These are phyloP conservation scores for Apiosordaria backusii DNA, from an alignment of 495 filamentous ascomycete species.

Conservation along the genomic window DNA sequence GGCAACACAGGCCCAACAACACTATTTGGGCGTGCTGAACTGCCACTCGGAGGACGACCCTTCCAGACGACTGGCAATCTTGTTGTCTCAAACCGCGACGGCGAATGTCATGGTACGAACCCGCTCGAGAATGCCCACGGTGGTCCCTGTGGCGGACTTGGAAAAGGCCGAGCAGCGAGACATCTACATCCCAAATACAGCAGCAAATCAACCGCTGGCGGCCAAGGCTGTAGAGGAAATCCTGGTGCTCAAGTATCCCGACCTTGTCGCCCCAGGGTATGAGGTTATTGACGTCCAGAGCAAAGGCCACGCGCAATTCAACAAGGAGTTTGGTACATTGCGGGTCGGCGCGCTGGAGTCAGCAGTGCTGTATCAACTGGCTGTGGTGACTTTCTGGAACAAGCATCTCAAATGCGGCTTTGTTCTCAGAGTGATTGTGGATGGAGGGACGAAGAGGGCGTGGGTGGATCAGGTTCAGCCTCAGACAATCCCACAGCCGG, in stretches of 20 bases:
- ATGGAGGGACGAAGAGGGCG: not conserved
- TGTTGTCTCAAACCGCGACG: conserved; percentile 17
- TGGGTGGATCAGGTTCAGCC: conserved; percentile 24
- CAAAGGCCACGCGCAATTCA: conserved; percentile 16
- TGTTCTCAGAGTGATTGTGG: conserved; percentile 20
- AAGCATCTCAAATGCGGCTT: conserved; percentile 22
- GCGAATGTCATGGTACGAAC: conserved; percentile 26
- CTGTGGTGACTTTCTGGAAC: conserved; percentile 25
- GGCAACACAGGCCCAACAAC: conserved; percentile 8
- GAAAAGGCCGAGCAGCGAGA: conserved; percentile 2
- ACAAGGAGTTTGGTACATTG: conserved; percentile 21
- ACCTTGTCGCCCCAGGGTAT: conserved; percentile 27
- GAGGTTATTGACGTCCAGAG: conserved; percentile 19
- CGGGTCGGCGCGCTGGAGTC: conserved; percentile 4
- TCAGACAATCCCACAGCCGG: not conserved
- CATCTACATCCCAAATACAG: conserved; percentile 22
- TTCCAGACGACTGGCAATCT: conserved; percentile 18
- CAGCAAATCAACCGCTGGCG: not conserved
- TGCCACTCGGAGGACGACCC: conserved; percentile 20
- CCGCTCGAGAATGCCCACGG: conserved; percentile 14
- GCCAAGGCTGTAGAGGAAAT: conserved; percentile 18
- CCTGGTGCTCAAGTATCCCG: conserved; percentile 20
- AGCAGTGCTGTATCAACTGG: conserved; percentile 22
- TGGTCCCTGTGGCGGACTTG: conserved; percentile 13
- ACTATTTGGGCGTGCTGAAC: conserved; percentile 22